These are phyloP conservation scores for Rutidosis leptorrhynchoides DNA, from an alignment of 129 eudicot genomes.

Conservation along the genomic window DNA sequence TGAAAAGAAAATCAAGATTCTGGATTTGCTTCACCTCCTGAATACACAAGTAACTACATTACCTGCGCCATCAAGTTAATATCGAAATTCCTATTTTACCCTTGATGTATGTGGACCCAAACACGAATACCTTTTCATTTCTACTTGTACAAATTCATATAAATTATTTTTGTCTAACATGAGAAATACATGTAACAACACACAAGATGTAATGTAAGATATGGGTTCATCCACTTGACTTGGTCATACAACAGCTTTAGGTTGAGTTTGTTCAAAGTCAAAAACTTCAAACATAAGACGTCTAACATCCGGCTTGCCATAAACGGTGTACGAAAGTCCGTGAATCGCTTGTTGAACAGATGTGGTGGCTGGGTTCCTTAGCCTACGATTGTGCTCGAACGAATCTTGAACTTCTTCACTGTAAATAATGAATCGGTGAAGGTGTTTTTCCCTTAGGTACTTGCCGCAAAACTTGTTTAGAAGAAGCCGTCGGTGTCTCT, in stretches of 20 bases:
- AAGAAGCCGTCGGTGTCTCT: conserved; percentile 68
- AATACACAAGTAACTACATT: conserved; percentile 7
- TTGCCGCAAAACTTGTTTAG: conserved; percentile 97
- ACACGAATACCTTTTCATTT: background rate
- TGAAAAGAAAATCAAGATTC: background rate
- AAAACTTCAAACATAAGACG: conserved; percentile 98
- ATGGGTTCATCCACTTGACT: background rate
- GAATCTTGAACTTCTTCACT: conserved; percentile 84
- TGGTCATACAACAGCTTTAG: conserved; percentile 65
- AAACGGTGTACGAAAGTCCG: conserved; percentile 80
- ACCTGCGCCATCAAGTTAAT: background rate
- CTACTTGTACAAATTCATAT: conserved; percentile 22
- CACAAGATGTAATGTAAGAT: conserved; percentile 1
- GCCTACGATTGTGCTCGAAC: conserved; percentile 81
- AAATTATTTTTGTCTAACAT: conserved; percentile 19
- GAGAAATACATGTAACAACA: conserved; percentile 26
- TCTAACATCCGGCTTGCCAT: conserved; percentile 93
- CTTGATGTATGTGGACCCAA: conserved; percentile 8
- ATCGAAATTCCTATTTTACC: background rate
- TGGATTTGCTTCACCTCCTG: background rate
- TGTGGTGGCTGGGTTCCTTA: conserved; percentile 95
- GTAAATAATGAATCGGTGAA: conserved; percentile 85
- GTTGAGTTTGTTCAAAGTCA: conserved; percentile 96
- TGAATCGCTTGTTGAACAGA: conserved; percentile 97
- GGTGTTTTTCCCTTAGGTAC: conserved; percentile 77